Conservation (phyloP, 2,329 filamentous ascomycete species). For the Botrytis byssoidea region DNA sequence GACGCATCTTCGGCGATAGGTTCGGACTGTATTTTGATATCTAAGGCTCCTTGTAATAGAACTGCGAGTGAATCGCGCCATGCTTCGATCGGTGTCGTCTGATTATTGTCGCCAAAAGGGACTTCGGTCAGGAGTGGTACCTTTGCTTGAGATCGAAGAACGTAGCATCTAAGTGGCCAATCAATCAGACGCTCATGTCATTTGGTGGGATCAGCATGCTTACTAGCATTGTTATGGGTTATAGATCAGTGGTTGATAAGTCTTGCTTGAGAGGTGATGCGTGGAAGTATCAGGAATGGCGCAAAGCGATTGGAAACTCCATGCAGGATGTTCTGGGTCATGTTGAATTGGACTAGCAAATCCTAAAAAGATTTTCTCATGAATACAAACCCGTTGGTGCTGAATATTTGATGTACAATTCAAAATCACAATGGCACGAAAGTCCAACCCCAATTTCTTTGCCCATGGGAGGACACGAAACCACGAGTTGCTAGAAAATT, state of each 20-base stretch:
- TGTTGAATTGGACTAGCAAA: background rate
- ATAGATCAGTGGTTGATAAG: background rate
- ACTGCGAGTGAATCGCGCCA: background rate
- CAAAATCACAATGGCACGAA: background rate
- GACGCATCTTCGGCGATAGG: background rate
- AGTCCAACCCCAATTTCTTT: background rate
- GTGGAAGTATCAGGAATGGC: background rate
- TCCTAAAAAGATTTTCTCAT: background rate
- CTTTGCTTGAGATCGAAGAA: background rate
- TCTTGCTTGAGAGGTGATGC: background rate
- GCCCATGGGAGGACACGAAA: background rate
- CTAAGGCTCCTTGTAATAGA: background rate
- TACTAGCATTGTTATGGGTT: background rate
- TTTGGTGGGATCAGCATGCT: background rate
- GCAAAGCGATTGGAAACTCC: background rate
- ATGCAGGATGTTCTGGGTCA: background rate
- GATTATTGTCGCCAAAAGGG: too few relatives aligned
- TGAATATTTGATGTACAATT: too few relatives aligned
- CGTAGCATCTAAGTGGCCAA: background rate
- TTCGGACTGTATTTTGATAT: background rate
- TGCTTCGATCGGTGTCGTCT: too few relatives aligned
- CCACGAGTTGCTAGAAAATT: background rate
- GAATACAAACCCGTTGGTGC: background rate
- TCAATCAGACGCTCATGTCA: background rate
- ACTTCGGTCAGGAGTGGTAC: background rate